Percentiles rank a stretch among this genome's conserved stretches.
These are phyloP conservation scores for Chytridium lagenaria DNA, from an alignment of 371 early-diverging fungal species.

Conservation along the genomic window DNA sequence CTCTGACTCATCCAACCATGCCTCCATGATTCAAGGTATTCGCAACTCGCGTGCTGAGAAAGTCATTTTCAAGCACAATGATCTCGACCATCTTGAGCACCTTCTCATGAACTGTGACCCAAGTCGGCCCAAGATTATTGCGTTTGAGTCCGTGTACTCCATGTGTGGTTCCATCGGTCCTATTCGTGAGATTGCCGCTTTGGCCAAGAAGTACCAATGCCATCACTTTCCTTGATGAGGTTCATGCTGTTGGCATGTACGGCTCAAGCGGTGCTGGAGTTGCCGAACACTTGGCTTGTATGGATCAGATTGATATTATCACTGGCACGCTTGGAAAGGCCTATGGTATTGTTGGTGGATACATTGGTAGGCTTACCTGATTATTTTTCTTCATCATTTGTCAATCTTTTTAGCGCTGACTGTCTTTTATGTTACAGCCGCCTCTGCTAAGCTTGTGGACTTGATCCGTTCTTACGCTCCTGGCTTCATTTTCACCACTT, in stretches of 20 bases:
- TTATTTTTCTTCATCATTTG: neutral
- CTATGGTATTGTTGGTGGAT: conserved; percentile 97
- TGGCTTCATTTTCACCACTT: conserved; percentile 99
- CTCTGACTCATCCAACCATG: conserved; percentile 94
- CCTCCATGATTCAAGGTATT: conserved; percentile 99
- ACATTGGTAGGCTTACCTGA: conserved; percentile 62
- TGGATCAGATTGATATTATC: conserved; percentile 95
- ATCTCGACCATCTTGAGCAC: conserved; percentile 87
- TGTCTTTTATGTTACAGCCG: conserved; percentile 73
- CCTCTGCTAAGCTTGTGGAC: conserved; percentile 86
- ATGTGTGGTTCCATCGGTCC: conserved; percentile 98
- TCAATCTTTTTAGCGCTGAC: neutral
- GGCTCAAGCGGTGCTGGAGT: conserved; percentile 96
- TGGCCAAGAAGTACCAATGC: conserved; percentile 98
- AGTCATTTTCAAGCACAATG: conserved; percentile 95
- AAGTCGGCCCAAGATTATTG: conserved; percentile 92
- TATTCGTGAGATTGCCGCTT: conserved; percentile 87
- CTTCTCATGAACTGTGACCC: conserved; percentile 80
- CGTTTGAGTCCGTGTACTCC: conserved; percentile 97
- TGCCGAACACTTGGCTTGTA: conserved; percentile 91
- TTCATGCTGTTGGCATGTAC: conserved; percentile 99
- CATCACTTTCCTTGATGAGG: conserved; percentile 97
- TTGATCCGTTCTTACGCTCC: conserved; percentile 98
- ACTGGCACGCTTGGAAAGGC: conserved; percentile 98
- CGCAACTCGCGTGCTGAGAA: conserved; percentile 90